Evolutionary conservation across 208 protist genomes (phyloP).

Genomic region (Acanthamoeba royreba): DNA sequence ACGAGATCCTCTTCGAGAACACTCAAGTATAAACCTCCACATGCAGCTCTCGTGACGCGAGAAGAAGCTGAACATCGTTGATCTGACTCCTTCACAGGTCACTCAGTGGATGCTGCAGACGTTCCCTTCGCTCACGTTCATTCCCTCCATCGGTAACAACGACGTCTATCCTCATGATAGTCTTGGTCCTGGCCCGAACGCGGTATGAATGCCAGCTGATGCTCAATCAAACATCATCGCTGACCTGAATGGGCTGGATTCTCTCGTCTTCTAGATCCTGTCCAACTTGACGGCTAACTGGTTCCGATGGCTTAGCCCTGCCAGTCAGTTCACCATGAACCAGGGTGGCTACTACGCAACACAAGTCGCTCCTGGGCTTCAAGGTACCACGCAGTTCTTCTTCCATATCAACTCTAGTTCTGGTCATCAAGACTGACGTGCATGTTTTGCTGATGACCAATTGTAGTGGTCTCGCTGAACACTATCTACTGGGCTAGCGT

Average conservation of each 20-base stretch:
- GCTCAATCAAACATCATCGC: too few species aligned
- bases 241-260: too few species aligned
- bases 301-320: background rate
- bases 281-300: background rate
- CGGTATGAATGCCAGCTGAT: background rate
- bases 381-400: background rate
- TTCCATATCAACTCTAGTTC: background rate
- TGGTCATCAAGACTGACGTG: background rate
- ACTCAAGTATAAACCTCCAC: background rate
- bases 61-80: background rate
- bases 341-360: background rate
- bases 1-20: conserved; percentile 1
- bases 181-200: background rate
- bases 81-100: background rate
- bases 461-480: background rate
- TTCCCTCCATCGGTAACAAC: background rate
- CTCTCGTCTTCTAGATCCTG: too few species aligned
- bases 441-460: background rate
- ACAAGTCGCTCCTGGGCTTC: background rate
- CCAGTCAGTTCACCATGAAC: background rate
- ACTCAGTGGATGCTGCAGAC: background rate
- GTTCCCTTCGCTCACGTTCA: background rate
- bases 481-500: background rate
- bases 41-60: background rate
- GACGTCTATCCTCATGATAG: background rate